Conservation (phyloP, 2,329 filamentous ascomycete species). For the Fusarium sp. region DNA sequence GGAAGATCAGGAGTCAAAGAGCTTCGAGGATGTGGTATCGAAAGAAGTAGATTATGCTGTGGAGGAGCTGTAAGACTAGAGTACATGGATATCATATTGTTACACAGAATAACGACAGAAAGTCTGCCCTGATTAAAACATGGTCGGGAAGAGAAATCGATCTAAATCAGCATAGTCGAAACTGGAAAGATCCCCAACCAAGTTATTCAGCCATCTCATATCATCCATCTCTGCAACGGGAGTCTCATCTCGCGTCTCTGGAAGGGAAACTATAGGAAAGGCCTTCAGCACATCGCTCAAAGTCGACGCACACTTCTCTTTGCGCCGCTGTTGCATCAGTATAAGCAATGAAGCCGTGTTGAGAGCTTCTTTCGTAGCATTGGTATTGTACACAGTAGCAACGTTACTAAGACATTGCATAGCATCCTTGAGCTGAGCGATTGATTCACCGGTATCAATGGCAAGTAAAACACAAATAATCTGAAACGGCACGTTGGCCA, state of each 20-base stretch:
- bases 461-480: constrained; percentile 63
- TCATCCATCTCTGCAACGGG: constrained; percentile 28
- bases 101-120: accelerated
- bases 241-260: constrained; percentile 5
- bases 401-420: constrained; percentile 57
- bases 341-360: constrained; percentile 63
- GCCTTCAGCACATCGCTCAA: constrained; percentile 50
- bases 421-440: constrained; percentile 58
- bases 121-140: not conserved
- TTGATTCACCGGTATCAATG: constrained; percentile 59
- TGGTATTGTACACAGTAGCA: constrained; percentile 53
- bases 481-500: constrained; percentile 67
- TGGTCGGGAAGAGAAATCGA: constrained; percentile 44
- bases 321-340: constrained; percentile 59
- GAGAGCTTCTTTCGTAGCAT: constrained; percentile 60
- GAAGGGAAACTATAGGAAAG: constrained; percentile 39
- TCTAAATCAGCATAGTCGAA: constrained; percentile 55
- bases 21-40: constrained; percentile 60
- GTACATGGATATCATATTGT: not conserved
- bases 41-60: constrained; percentile 46
- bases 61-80: not conserved
- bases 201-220: constrained; percentile 49
- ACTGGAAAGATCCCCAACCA: constrained; percentile 54
- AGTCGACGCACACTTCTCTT: constrained; percentile 52
- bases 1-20: constrained; percentile 68